Base-by-base conservation (phyloP, 768 basidiomycete genomes). In the Hericium coralloides region DNA sequence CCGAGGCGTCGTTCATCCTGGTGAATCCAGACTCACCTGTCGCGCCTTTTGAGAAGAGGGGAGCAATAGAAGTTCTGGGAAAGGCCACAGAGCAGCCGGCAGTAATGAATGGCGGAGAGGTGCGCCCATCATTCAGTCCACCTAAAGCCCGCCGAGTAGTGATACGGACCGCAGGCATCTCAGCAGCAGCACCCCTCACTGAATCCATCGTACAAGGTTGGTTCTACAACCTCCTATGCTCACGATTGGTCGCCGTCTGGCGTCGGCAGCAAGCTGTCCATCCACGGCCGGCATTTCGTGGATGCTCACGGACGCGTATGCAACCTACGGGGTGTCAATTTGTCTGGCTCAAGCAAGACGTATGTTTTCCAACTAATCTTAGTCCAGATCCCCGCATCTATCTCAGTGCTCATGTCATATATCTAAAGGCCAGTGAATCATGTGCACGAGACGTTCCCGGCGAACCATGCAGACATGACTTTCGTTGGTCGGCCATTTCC, bases 401-500 rank as follows among this genome's bases (percentile, higher is more conserved):
- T n/a, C n/a, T 10, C 15, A n/a, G 43, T 20, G 43, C 20, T n/a
- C 15, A 18, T 10, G 8, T n/a, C 15, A 18, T 10, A 3, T 20
- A 20, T 45, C 43, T 36, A 3, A 63, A 92, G 90, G 12, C 89
- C 91, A 25, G 71, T 72, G 12, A 81, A 90, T 64, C 80, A 88
- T 63, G 76, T 86, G 53, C 78, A 88, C 56, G 78, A 78, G 55
- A 71, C 74, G 2, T 93, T 92, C 63, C 90, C 88, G 45, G 77
- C 78, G 2, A 76, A 82, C 38, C 81, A 81, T 55, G 73, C 79
- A 50, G 69, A 73, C 1, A 84, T 92, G 2, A 90, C 87, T 0
- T 99, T 98, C 68, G 87, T 95, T 23, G 89, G 89, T 12, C 75
- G 93, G 18, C 97, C 97, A 0, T 98, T 98, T 68, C 88, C 95